Conservation (phyloP, 2,329 filamentous ascomycete genomes). For the Pyrenochaeta sp. region DNA sequence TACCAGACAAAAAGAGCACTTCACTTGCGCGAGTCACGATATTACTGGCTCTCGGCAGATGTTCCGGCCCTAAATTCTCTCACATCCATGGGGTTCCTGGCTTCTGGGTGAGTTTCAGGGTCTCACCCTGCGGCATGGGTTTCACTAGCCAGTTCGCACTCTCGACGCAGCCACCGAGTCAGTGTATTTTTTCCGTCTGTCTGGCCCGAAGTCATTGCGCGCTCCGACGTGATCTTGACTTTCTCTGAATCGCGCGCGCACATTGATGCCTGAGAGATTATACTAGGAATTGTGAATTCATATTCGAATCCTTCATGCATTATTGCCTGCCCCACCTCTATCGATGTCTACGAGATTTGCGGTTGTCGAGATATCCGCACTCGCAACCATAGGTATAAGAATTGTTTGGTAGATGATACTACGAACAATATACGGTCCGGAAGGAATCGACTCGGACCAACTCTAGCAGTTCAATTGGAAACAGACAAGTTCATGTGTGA, state of each 20-base stretch:
- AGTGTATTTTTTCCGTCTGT: not conserved
- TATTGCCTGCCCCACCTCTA: too few species aligned
- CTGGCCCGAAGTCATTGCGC: not conserved
- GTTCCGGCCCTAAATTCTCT: not conserved
- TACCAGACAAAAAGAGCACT: not conserved
- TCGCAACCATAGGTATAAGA: too few species aligned
- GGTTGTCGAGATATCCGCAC: too few species aligned
- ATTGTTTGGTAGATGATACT: too few species aligned
- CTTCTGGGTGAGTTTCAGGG: slow-evolving; percentile 15
- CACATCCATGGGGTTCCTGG: not conserved
- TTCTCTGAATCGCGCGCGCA: not conserved
- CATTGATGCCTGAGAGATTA: not conserved
- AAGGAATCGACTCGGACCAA: too few species aligned
- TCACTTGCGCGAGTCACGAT: slow-evolving; percentile 1
- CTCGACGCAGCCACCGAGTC: not conserved
- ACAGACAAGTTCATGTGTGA: too few species aligned
- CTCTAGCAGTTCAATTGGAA: too few species aligned
- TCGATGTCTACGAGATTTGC: too few species aligned
- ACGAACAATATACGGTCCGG: too few species aligned
- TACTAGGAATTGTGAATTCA: too few species aligned
- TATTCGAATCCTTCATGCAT: too few species aligned
- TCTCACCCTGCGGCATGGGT: not conserved
- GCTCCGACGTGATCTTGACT: not conserved
- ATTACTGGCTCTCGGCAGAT: not conserved
- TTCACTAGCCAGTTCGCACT: too few species aligned